These are phyloP conservation scores for Paramecium biaurelia DNA, from an alignment of 73 alveolate genomes.

Conservation along the genomic window DNA sequence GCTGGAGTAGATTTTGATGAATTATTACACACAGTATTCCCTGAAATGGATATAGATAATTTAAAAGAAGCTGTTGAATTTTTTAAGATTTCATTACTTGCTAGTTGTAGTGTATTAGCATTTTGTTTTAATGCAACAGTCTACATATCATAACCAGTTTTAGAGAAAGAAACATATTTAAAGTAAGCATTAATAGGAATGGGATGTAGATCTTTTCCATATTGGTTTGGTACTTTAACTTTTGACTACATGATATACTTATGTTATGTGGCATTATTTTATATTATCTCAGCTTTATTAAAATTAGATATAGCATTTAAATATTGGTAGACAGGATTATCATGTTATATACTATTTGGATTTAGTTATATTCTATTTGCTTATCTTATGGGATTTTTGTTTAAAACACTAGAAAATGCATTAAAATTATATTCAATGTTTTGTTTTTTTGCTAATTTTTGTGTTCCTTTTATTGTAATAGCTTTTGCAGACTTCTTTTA, in stretches of 20 bases:
- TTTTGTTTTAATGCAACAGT: conserved; percentile 50
- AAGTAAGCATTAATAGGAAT: conserved; percentile 48
- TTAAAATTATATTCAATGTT: conserved; percentile 51
- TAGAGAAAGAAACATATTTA: conserved; percentile 44
- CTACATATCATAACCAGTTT: conserved; percentile 48
- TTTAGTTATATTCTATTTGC: conserved; percentile 43
- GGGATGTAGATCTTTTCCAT: conserved; percentile 63
- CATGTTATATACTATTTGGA: conserved; percentile 20
- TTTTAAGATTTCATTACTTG: neutral
- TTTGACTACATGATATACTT: conserved; percentile 49
- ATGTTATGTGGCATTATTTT: conserved; percentile 6
- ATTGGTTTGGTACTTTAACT: conserved; percentile 61
- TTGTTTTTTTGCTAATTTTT: conserved; percentile 31
- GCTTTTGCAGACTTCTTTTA: neutral
- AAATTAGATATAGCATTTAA: neutral
- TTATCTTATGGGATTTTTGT: conserved; percentile 54
- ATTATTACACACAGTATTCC: neutral
- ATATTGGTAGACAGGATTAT: conserved; percentile 3
- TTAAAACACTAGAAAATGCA: conserved; percentile 30
- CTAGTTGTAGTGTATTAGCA: neutral
- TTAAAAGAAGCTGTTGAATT: neutral
- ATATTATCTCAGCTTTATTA: neutral
- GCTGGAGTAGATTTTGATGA: neutral
- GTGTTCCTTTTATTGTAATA: conserved; percentile 14
- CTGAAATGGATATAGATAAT: neutral